Evolutionary conservation across 129 eudicot genomes (phyloP).

Genomic region (Dittrichia graveolens): DNA sequence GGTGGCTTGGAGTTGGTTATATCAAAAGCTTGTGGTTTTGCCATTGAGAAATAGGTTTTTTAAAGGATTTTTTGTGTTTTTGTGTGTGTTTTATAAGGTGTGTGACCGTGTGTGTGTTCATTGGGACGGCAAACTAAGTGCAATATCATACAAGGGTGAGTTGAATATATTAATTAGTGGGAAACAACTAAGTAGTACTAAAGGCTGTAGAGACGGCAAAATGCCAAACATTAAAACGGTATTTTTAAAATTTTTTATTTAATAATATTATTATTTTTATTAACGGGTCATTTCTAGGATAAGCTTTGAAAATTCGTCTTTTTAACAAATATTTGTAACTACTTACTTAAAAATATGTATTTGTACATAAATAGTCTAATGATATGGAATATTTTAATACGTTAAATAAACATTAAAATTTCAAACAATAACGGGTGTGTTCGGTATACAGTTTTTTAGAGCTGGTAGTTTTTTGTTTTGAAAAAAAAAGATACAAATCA

Average conservation of each 20-base stretch:
- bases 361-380: not conserved
- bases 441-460: no score
- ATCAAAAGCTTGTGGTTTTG: slow-evolving; percentile 13
- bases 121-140: slow-evolving; percentile 28
- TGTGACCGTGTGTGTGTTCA: slow-evolving; percentile 25
- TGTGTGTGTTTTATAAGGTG: slow-evolving; percentile 35
- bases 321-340: not conserved
- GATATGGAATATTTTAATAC: not conserved
- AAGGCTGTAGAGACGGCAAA: slow-evolving; percentile 27
- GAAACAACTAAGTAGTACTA: slow-evolving; percentile 32
- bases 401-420: no score
- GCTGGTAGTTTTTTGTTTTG: no score
- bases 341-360: not conserved
- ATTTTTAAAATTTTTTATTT: not conserved
- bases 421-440: no score
- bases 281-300: not conserved
- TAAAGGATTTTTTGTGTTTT: not conserved
- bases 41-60: slow-evolving; percentile 5
- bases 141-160: not conserved
- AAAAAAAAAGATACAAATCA: no score
- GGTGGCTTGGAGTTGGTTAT: slow-evolving; percentile 24
- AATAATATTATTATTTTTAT: not conserved
- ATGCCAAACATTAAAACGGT: not conserved
- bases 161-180: slow-evolving; percentile 34
- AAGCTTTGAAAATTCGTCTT: not conserved